phyloP scores from a whole-genome alignment of 345 rosid genomes.

The Carallia pectinifolia region DNA sequence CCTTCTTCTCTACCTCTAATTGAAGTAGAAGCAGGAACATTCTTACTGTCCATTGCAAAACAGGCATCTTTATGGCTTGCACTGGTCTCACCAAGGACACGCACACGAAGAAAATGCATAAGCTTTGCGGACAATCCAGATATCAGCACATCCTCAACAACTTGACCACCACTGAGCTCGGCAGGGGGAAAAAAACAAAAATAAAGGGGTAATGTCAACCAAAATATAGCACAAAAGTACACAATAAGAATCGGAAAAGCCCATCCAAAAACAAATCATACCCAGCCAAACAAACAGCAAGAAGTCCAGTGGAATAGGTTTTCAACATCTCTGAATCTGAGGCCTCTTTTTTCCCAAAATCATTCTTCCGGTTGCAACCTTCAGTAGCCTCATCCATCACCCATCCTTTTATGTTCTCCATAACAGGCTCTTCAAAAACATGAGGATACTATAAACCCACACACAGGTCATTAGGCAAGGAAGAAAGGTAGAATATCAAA shows the following conservation, averaged over 20 bases:
- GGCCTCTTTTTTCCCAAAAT: constrained; percentile 52
- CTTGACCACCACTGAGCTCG: constrained; percentile 67
- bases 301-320: constrained; percentile 90
- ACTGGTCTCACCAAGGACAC: constrained; percentile 76
- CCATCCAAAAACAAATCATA: constrained; percentile 26
- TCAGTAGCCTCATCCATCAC: constrained; percentile 77
- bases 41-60: constrained; percentile 53
- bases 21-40: constrained; percentile 32
- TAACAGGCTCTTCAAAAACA: constrained; percentile 76
- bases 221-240: constrained; percentile 18
- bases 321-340: constrained; percentile 82
- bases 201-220: not conserved
- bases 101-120: constrained; percentile 88
- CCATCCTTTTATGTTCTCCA: constrained; percentile 81
- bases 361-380: constrained; percentile 41
- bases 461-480: constrained; percentile 14
- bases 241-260: not conserved
- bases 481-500: constrained; percentile 8
- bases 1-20: constrained; percentile 76
- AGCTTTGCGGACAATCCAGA: constrained; percentile 91
- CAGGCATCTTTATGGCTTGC: constrained; percentile 62
- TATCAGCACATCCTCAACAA: constrained; percentile 90
- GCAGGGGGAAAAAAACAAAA: not conserved
- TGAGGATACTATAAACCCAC: constrained; percentile 65
- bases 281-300: constrained; percentile 80